These are phyloP conservation scores for Microglena sp. DNA, from an alignment of 139 green algal genomes.

Conservation along the genomic window DNA sequence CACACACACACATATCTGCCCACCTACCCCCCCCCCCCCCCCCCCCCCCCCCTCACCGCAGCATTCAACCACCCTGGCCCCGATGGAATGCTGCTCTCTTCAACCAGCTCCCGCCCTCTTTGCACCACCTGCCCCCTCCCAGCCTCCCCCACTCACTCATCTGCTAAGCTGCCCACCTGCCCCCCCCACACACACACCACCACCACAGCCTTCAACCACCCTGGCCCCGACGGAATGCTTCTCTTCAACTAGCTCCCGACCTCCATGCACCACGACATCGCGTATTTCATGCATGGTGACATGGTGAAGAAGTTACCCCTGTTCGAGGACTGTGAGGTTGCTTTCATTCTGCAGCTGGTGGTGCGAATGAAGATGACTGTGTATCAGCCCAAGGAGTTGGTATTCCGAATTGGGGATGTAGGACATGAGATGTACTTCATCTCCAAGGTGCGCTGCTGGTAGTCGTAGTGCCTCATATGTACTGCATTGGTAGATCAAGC, in stretches of 20 bases:
- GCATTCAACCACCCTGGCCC: no score
- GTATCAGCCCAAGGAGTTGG: slow-evolving; percentile 38
- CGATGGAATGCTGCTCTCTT: slow-evolving; percentile 54
- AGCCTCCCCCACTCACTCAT: no score
- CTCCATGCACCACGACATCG: slow-evolving; percentile 42
- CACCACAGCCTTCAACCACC: slow-evolving; percentile 38
- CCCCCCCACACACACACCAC: slow-evolving; percentile 18
- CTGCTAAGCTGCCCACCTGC: no score
- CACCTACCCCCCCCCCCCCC: no score
- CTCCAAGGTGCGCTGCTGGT: slow-evolving; percentile 36
- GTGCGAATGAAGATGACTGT: slow-evolving; percentile 35
- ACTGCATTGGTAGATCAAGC: slow-evolving; percentile 35
- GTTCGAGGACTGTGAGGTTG: slow-evolving; percentile 40
- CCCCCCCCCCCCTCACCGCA: no score
- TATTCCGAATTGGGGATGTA: slow-evolving; percentile 48
- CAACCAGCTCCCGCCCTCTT: no score
- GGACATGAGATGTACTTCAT: slow-evolving; percentile 57
- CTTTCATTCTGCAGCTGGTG: slow-evolving; percentile 46
- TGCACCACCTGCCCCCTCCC: no score
- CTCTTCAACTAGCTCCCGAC: slow-evolving; percentile 39
- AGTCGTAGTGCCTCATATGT: neutral
- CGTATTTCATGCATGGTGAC: slow-evolving; percentile 33
- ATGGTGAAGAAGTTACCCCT: slow-evolving; percentile 43
- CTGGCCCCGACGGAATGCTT: slow-evolving; percentile 45
- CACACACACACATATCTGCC: no score